Evolutionary conservation across 192 early-diverging fungal species (phyloP).

Genomic region (Coemansia sp.): DNA sequence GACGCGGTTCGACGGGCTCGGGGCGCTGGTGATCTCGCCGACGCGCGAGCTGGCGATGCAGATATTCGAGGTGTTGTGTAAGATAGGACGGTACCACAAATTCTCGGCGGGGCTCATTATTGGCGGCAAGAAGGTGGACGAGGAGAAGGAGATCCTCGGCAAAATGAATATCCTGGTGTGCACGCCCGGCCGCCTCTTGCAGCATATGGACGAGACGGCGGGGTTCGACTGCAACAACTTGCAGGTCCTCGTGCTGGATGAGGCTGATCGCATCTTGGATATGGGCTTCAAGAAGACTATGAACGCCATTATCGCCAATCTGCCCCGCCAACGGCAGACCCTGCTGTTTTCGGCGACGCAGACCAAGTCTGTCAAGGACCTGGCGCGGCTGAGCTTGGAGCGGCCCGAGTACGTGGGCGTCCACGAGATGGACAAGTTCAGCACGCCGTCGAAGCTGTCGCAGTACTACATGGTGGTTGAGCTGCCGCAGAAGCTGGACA

Average conservation of each 20-base stretch:
- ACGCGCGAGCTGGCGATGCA: slow-evolving; percentile 83
- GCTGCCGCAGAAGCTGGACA: slow-evolving; percentile 88
- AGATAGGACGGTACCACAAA: slow-evolving; percentile 67
- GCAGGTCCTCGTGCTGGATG: slow-evolving; percentile 76
- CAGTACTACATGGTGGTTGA: slow-evolving; percentile 87
- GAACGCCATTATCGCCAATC: slow-evolving; percentile 79
- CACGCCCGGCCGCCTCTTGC: slow-evolving; percentile 80
- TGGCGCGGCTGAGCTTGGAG: slow-evolving; percentile 84
- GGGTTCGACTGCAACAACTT: slow-evolving; percentile 85
- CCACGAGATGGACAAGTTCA: slow-evolving; percentile 75
- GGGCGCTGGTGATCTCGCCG: slow-evolving; percentile 79
- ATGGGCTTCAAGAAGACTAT: slow-evolving; percentile 81
- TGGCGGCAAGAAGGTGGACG: slow-evolving; percentile 86
- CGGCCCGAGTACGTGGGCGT: slow-evolving; percentile 95
- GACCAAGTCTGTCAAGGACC: slow-evolving; percentile 92
- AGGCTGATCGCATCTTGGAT: slow-evolving; percentile 84
- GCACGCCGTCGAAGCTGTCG: slow-evolving; percentile 77
- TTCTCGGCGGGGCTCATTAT: slow-evolving; percentile 95
- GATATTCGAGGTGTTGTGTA: slow-evolving; percentile 85
- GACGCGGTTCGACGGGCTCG: slow-evolving; percentile 76
- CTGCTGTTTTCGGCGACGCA: slow-evolving; percentile 97
- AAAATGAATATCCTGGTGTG: slow-evolving; percentile 82
- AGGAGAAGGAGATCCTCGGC: slow-evolving; percentile 68
- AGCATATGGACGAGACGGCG: slow-evolving; percentile 89
- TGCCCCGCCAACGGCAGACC: slow-evolving; percentile 86